Evolutionary conservation across 1,284 basidiomycete genomes (phyloP), one percentile per base, ranked within the genome.

Genomic region (Pyrrhoderma lamaoense): DNA sequence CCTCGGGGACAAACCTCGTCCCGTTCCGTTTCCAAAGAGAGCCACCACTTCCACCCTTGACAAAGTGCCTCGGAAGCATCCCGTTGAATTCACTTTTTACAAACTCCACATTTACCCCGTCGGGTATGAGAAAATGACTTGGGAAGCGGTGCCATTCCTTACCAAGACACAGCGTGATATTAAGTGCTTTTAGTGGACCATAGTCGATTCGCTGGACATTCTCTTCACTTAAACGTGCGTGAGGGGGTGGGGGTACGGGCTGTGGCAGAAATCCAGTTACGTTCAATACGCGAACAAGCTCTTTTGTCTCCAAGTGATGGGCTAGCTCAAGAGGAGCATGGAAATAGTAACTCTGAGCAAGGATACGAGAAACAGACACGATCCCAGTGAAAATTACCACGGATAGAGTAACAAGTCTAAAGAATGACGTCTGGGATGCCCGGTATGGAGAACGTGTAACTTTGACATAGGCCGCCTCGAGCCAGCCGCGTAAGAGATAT

Each of bases 91-190:
- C 90, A 66, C 86, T 92, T 72, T 90, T 85, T 64, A 98, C 72
- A 69, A 93, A 98, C 56, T 87, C 77, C 13, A 95, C 83, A 43
- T 82, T 77, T 51, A 97, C 72, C 14, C 81, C 86, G 50, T 86
- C 78, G 1, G 95, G 93, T 16, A 98, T 76, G 45, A 95, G 77
- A 68, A 89, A 98, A 64, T 89, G 86, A 1, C 89, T 80, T 0
- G 94, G 92, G 74, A 94, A 99, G 13, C 95, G 79, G 64, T 98
- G 76, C 96, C 96, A 99, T 67, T 99, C 95, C 63, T 94, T 91
- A 31, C 86, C 93, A 51, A 89, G 77, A 69, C 96, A 99, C 1
- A 99, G 65, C n/a, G 74, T 81, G 51, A 95, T 66, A 52, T 82
- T 79, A 58, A 93, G 79, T n/a, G 79, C 70, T 51, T 74, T 72